These are phyloP conservation scores for Colletotrichum musicola DNA, from an alignment of 2,329 filamentous ascomycete species.

Conservation along the genomic window DNA sequence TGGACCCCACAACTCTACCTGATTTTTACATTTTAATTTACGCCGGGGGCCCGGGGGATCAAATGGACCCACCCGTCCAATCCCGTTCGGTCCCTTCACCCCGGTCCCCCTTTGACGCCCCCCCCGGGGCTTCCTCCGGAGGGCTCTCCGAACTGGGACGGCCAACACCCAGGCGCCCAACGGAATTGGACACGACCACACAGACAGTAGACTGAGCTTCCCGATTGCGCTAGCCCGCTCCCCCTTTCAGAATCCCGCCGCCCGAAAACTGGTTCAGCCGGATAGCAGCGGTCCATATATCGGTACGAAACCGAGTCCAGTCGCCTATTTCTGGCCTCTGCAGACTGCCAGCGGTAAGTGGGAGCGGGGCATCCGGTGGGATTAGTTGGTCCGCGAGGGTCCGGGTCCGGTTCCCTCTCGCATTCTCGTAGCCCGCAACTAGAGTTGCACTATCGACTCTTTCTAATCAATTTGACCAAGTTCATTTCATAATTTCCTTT, in stretches of 20 bases:
- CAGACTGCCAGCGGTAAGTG: conserved; percentile 15
- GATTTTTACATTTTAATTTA: conserved; percentile 30
- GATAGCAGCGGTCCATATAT: conserved; percentile 13
- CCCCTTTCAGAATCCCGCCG: neutral
- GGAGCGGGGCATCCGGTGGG: neutral
- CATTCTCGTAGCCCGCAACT: too few species aligned
- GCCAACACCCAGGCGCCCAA: conserved; percentile 5
- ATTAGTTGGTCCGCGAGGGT: too few species aligned
- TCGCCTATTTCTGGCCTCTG: neutral
- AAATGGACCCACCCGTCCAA: conserved; percentile 3
- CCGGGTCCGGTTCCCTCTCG: too few species aligned
- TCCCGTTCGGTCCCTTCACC: conserved; percentile 15
- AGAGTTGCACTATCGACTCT: too few species aligned
- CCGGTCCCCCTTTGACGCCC: neutral
- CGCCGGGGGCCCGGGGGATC: conserved; percentile 1
- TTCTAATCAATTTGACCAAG: too few species aligned
- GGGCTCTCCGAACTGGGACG: conserved; percentile 24
- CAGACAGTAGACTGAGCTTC: neutral
- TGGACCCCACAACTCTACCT: conserved; percentile 28
- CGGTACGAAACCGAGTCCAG: neutral
- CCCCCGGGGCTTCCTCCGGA: neutral
- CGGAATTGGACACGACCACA: neutral
- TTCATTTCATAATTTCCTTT: too few species aligned
- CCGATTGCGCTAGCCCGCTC: conserved; percentile 12
- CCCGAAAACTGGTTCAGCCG: neutral